These are phyloP conservation scores for Didymella lethalis DNA, from an alignment of 2,329 filamentous ascomycete species.

Conservation along the genomic window DNA sequence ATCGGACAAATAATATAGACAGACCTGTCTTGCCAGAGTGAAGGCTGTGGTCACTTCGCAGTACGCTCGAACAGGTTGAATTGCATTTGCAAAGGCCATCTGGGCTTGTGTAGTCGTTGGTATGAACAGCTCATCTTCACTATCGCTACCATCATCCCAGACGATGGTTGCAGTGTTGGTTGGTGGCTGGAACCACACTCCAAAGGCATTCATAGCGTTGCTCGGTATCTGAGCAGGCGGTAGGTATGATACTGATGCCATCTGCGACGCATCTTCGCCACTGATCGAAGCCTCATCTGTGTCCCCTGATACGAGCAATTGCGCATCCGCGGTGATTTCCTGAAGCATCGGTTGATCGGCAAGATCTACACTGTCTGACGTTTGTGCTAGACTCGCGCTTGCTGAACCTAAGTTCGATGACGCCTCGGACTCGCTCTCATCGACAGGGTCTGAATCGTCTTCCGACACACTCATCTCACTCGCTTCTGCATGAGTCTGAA, in stretches of 20 bases:
- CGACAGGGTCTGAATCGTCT: neutral
- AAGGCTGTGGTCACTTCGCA: conserved; percentile 13
- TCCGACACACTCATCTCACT: conserved; percentile 20
- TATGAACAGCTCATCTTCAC: conserved; percentile 11
- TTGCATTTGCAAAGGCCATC: neutral
- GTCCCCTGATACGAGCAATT: neutral
- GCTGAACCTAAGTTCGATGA: neutral
- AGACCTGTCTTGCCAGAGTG: conserved; percentile 11
- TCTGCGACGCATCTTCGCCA: neutral
- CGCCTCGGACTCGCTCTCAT: neutral
- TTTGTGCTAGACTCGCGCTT: neutral
- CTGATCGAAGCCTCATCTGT: neutral
- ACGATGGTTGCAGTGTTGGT: neutral
- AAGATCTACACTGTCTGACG: neutral
- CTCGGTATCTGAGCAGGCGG: neutral
- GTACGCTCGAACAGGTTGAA: conserved; percentile 14
- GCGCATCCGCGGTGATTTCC: neutral
- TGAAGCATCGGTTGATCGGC: neutral
- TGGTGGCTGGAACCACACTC: conserved; percentile 17
- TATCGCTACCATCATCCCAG: conserved; percentile 7
- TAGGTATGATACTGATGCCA: neutral
- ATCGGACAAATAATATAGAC: neutral
- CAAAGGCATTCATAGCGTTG: conserved; percentile 14
- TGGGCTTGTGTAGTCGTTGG: conserved; percentile 5
- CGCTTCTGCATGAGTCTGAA: neutral